Conservation (phyloP, 805 yeast species). For the Sungouiella thailandica region DNA sequence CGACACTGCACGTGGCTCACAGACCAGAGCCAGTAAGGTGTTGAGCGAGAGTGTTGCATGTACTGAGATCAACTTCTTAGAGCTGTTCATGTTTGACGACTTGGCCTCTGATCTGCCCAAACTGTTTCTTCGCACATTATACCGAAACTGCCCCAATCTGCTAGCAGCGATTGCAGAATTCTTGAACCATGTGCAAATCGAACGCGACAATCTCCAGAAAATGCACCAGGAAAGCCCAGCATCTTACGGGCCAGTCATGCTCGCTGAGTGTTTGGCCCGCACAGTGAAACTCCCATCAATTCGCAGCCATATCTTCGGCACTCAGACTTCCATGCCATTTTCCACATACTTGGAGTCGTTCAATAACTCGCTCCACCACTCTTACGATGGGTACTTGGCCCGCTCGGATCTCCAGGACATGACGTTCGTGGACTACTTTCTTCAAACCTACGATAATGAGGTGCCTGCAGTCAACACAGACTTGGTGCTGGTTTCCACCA, state of each 20-base stretch:
- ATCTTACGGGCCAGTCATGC: constrained; percentile 10
- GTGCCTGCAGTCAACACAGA: constrained; percentile 20
- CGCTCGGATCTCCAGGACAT: constrained; percentile 4
- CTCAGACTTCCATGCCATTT: background rate
- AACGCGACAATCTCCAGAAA: constrained; percentile 6
- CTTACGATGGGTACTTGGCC: constrained; percentile 5
- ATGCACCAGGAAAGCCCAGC: constrained; percentile 3
- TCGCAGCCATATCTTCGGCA: constrained; percentile 3
- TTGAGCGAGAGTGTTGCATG: constrained; percentile 18
- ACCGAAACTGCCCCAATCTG: constrained; percentile 8
- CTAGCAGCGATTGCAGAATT: constrained; percentile 7
- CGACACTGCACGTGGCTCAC: constrained; percentile 21
- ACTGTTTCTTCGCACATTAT: constrained; percentile 2
- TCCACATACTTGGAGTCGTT: constrained; percentile 10
- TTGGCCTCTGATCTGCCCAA: background rate
- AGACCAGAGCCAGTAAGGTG: constrained; percentile 22
- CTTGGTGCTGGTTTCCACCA: constrained; percentile 55
- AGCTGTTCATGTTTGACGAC: constrained; percentile 9
- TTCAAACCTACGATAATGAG: constrained; percentile 37
- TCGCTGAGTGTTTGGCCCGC: constrained; percentile 9
- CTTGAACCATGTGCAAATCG: constrained; percentile 10
- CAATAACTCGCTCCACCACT: constrained; percentile 13
- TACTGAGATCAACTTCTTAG: constrained; percentile 6
- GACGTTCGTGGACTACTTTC: constrained; percentile 34
- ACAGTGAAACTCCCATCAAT: constrained; percentile 8